phyloP scores from a whole-genome alignment of 352 stramenopile species.

The Pythium vanterpoolii region DNA sequence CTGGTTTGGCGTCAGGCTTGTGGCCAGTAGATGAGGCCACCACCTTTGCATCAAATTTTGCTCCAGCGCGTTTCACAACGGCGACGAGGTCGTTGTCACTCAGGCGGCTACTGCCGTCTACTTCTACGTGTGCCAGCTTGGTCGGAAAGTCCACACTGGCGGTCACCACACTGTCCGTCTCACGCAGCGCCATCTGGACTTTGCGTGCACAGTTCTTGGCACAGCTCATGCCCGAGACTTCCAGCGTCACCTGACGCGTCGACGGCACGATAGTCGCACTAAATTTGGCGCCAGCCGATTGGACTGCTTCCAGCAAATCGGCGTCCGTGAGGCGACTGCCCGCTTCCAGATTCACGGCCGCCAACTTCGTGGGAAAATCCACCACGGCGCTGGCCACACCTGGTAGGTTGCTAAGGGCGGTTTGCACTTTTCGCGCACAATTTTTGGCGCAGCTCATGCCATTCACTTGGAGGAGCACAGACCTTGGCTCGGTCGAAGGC shows the following conservation, averaged over 20 bases:
- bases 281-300: conserved; percentile 41
- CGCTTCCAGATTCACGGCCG: conserved; percentile 56
- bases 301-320: conserved; percentile 54
- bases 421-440: conserved; percentile 71
- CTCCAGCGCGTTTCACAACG: conserved; percentile 38
- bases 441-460: conserved; percentile 85
- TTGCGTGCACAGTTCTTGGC: conserved; percentile 56
- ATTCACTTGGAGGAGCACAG: conserved; percentile 51
- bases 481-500: conserved; percentile 38
- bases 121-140: conserved; percentile 58
- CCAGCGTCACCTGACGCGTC: conserved; percentile 21
- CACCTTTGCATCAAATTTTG: conserved; percentile 69
- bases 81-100: conserved; percentile 56
- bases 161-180: conserved; percentile 45
- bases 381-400: conserved; percentile 71
- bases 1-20: neutral
- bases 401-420: conserved; percentile 43
- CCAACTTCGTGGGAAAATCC: conserved; percentile 59
- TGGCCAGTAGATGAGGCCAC: neutral
- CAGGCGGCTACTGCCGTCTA: conserved; percentile 46
- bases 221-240: conserved; percentile 41
- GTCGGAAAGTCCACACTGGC: conserved; percentile 63
- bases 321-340: conserved; percentile 56
- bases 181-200: conserved; percentile 53
- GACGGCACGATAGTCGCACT: conserved; percentile 26